phyloP scores from a whole-genome alignment of 208 protist species.

The Trichomonas vaginalis region DNA sequence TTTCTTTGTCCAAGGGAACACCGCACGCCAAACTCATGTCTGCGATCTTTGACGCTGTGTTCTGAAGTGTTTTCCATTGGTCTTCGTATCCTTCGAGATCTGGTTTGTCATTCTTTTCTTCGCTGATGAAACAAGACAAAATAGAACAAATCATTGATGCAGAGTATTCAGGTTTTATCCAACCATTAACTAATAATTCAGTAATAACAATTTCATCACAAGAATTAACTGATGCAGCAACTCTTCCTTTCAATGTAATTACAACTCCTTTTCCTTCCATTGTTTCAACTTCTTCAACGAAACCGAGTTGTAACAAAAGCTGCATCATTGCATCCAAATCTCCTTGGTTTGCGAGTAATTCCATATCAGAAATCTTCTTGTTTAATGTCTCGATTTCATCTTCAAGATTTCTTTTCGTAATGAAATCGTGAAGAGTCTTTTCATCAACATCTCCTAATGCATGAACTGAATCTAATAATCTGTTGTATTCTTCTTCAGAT shows the following conservation, averaged over 20 bases:
- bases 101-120: not conserved
- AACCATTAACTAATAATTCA: slow-evolving; percentile 87
- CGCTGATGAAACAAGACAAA: not conserved
- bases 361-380: not conserved
- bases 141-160: not conserved
- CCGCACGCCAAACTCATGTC: not conserved
- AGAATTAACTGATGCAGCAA: slow-evolving; percentile 89
- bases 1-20: not conserved
- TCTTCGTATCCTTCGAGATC: not conserved
- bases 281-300: slow-evolving; percentile 57
- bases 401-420: not conserved
- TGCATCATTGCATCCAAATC: not conserved
- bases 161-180: slow-evolving; percentile 70
- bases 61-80: not conserved
- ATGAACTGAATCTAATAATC: not conserved
- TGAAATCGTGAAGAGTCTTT: not conserved
- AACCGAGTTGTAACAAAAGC: slow-evolving; percentile 70
- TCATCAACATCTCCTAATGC: not conserved
- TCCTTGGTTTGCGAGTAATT: not conserved
- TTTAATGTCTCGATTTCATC: not conserved
- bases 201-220: slow-evolving; percentile 92
- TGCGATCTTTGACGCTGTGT: not conserved
- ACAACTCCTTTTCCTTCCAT: slow-evolving; percentile 37
- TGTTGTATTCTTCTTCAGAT: not conserved
- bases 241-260: slow-evolving; percentile 49